Evolutionary conservation across 306 rosid species (phyloP).

Genomic region (Fagus crenata): DNA sequence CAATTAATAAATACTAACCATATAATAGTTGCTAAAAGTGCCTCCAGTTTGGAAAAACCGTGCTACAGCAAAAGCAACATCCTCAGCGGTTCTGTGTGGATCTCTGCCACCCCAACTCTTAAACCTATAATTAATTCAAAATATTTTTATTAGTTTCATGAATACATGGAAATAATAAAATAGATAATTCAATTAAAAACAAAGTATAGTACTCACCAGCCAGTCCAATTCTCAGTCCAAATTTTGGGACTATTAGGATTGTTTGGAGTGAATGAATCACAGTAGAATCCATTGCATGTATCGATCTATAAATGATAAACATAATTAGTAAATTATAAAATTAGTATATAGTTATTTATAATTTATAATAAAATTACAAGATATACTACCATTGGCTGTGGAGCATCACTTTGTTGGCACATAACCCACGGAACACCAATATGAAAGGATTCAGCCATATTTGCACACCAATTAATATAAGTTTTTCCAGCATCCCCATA

Average conservation of each 20-base stretch:
- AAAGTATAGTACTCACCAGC: slow-evolving; percentile 1
- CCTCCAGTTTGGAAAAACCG: slow-evolving; percentile 24
- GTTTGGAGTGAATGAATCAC: slow-evolving; percentile 27
- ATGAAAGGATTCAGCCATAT: slow-evolving; percentile 19
- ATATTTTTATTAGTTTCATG: not conserved
- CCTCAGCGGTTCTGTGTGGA: slow-evolving; percentile 33
- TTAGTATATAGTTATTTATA: too few relatives aligned
- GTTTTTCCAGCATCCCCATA: slow-evolving; percentile 27
- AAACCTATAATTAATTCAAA: not conserved
- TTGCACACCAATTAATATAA: slow-evolving; percentile 31
- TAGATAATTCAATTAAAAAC: not conserved
- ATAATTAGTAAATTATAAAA: too few relatives aligned
- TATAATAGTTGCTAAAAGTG: slow-evolving; percentile 28
- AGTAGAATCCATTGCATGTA: slow-evolving; percentile 40
- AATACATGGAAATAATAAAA: not conserved
- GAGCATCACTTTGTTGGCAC: slow-evolving; percentile 38
- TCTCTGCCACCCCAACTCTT: slow-evolving; percentile 23
- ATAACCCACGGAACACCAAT: slow-evolving; percentile 36
- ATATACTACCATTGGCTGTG: slow-evolving; percentile 10
- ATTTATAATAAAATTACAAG: too few relatives aligned
- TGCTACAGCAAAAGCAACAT: slow-evolving; percentile 28
- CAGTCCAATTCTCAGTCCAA: slow-evolving; percentile 42
- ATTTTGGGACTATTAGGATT: slow-evolving; percentile 27
- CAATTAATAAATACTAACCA: not conserved
- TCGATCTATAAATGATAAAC: slow-evolving; percentile 9